These are phyloP conservation scores for Acer saccharum DNA, from an alignment of 345 rosid species.

Conservation along the genomic window DNA sequence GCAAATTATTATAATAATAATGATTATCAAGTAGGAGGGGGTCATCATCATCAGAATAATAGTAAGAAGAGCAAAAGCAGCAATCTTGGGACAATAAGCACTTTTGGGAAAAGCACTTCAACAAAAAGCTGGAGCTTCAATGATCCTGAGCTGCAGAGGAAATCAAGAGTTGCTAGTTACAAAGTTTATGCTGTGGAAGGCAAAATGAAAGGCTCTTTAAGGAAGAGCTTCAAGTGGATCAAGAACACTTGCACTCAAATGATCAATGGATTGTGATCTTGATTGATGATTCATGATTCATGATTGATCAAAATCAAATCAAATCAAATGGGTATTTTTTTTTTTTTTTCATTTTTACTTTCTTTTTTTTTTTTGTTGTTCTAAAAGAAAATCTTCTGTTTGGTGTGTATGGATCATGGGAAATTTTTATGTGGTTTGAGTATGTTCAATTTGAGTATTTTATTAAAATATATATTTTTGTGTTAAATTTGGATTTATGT, in stretches of 20 bases:
- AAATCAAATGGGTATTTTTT: neutral
- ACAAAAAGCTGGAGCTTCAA: slow-evolving; percentile 68
- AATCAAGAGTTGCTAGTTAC: slow-evolving; percentile 86
- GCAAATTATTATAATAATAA: slow-evolving; percentile 12
- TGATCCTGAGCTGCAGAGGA: slow-evolving; percentile 91
- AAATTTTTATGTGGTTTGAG: neutral
- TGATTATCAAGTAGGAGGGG: slow-evolving; percentile 20
- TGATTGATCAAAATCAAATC: neutral
- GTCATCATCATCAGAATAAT: too few species aligned
- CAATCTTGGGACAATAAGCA: slow-evolving; percentile 23
- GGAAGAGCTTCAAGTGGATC: slow-evolving; percentile 91
- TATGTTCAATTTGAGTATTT: neutral
- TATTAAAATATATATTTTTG: neutral
- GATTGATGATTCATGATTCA: slow-evolving; percentile 29
- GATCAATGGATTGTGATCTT: slow-evolving; percentile 57
- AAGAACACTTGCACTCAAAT: slow-evolving; percentile 67
- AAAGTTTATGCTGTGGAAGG: slow-evolving; percentile 82
- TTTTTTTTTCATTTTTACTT: neutral
- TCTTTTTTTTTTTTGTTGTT: neutral
- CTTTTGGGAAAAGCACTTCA: slow-evolving; percentile 32
- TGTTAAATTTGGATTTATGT: neutral
- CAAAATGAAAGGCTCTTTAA: slow-evolving; percentile 83
- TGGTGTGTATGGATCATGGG: neutral
- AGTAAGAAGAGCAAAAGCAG: slow-evolving; percentile 46
- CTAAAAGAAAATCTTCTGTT: neutral